phyloP scores from a whole-genome alignment of 2,329 filamentous ascomycete genomes.

The Epichloe coenophiala region DNA sequence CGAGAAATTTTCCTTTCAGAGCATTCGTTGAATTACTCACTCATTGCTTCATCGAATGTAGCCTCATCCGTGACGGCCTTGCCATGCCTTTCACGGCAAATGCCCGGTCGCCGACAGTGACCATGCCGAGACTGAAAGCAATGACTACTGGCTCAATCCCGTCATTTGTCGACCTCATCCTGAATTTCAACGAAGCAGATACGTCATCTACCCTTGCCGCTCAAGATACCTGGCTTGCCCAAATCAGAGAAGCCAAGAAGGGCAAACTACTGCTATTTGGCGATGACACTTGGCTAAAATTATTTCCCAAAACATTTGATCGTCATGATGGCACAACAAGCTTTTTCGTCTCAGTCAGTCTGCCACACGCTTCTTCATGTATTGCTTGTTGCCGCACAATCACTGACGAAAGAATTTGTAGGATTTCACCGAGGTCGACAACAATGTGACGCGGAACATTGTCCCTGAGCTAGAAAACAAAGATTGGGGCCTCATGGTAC shows the following conservation, averaged over 20 bases:
- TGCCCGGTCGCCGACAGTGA: constrained; percentile 92
- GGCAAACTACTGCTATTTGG: constrained; percentile 89
- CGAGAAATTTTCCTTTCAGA: not conserved
- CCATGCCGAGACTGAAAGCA: constrained; percentile 94
- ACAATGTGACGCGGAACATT: constrained; percentile 90
- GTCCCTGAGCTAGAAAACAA: constrained; percentile 56
- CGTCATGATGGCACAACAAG: constrained; percentile 86
- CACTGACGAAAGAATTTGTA: constrained; percentile 20
- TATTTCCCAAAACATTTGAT: constrained; percentile 82
- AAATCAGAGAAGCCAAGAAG: constrained; percentile 60
- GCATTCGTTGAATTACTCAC: not conserved
- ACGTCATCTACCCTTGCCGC: constrained; percentile 73
- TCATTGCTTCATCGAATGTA: constrained; percentile 23
- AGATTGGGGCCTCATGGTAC: constrained; percentile 87
- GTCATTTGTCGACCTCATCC: constrained; percentile 89
- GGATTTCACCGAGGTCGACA: constrained; percentile 97
- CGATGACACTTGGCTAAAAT: constrained; percentile 95
- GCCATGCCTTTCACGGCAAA: constrained; percentile 91
- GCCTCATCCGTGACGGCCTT: constrained; percentile 67
- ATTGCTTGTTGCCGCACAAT: not conserved
- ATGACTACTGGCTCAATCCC: constrained; percentile 97
- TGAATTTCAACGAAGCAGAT: constrained; percentile 92
- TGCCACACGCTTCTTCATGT: not conserved
- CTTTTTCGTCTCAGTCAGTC: constrained; percentile 88
- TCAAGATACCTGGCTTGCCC: constrained; percentile 93